Evolutionary conservation across 169 alveolate genomes (phyloP).

Genomic region (Plasmodium ovale): DNA sequence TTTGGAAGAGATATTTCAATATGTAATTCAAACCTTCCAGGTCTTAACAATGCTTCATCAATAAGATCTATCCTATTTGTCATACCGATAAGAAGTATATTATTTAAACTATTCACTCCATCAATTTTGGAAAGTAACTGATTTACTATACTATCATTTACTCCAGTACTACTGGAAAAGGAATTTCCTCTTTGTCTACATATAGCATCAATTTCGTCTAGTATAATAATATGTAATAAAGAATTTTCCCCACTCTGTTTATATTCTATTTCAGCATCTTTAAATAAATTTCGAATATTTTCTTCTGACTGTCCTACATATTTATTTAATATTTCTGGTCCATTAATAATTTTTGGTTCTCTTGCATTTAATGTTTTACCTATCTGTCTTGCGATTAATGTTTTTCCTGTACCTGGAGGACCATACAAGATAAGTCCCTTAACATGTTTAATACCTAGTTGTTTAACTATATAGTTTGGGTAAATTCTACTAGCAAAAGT

Average conservation of each 20-base stretch:
- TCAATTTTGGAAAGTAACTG: conserved; percentile 99
- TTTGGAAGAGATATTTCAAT: conserved; percentile 99
- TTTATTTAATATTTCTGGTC: conserved; percentile 95
- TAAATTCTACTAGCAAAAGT: conserved; percentile 99
- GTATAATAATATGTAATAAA: conserved; percentile 96
- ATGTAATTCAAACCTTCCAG: conserved; percentile 99
- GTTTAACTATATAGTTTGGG: conserved; percentile 97
- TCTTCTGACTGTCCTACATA: conserved; percentile 99
- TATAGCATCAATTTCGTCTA: conserved; percentile 99
- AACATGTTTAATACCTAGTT: conserved; percentile 98
- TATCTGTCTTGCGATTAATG: conserved; percentile 99
- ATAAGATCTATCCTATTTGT: conserved; percentile 98
- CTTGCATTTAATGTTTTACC: conserved; percentile 97
- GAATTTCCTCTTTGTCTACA: conserved; percentile 98
- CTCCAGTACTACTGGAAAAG: conserved; percentile 93
- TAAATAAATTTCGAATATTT: conserved; percentile 97
- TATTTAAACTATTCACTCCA: conserved; percentile 98
- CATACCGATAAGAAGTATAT: conserved; percentile 98
- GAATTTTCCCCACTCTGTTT: conserved; percentile 95
- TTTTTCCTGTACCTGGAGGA: conserved; percentile 99
- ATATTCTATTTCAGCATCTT: conserved; percentile 98
- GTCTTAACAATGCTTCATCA: conserved; percentile 99
- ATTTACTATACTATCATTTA: conserved; percentile 98
- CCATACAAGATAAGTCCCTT: conserved; percentile 97
- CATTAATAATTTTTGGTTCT: conserved; percentile 94